Base-by-base conservation (phyloP, 148 eudicot species). In the Oxyria digyna region DNA sequence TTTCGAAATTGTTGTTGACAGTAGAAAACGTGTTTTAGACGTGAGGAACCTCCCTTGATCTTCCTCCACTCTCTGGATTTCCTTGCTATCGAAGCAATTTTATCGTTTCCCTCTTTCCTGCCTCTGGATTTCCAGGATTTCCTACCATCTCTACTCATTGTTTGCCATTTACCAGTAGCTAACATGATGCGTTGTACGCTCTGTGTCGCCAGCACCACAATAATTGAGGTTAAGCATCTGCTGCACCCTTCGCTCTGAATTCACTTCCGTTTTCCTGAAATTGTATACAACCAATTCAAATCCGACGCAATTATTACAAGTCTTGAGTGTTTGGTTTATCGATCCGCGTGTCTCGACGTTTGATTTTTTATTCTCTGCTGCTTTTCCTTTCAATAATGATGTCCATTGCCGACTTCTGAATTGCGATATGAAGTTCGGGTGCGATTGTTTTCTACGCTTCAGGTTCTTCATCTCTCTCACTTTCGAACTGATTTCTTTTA, bases 401-500 rank as follows among this genome's bases (percentile, higher is more conserved):
- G 10, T 69, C 24, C 38, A 59, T 46, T 49, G 59, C 21, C 48
- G 49, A 5, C 37, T 69, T 45, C 42, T 37, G 33, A 63, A 57
- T 69, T 41, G 42, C 78, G 78, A 73, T 74, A 83, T 85, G 89
- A 83, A 81, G 85, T 81, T 79, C 75, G 82, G 74, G 67, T 81
- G 81, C 69, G 77, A 29, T 75, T 67, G 37, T 42, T 62, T 63
- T 27, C 31, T 59, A 29, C 37, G 27, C 37, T 33, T 59, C 65
- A 59, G 65, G 65, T 59, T 27, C 27, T 4, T 15, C 4, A 14
- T 65, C 63, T 64, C 67, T 38, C 35, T 42, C 50, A 14, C 38
- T 66, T 27, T 49, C 40, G 29, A 46, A 43, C 14, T 29, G 57
- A 29, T 6, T 43, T 42, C 14, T 29, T 3, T 69, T 48, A 8